phyloP scores from a whole-genome alignment of 169 alveolate species.

The Plasmodium gonderi region DNA sequence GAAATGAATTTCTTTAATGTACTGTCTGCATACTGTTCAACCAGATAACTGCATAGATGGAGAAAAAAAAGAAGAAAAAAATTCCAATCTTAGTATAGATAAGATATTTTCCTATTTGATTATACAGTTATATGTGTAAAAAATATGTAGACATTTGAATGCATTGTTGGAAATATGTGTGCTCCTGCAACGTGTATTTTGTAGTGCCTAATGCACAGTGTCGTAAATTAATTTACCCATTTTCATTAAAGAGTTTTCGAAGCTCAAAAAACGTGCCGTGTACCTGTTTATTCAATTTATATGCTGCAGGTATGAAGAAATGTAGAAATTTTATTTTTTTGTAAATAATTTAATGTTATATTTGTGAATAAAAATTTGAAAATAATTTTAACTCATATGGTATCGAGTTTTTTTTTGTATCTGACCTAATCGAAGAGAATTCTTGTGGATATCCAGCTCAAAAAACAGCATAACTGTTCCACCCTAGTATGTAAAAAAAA shows the following conservation, averaged over 20 bases:
- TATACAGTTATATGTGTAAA: no score
- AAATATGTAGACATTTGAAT: no score
- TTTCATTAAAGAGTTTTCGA: conserved; percentile 26
- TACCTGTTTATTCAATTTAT: conserved; percentile 5
- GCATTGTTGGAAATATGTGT: no score
- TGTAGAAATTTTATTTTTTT: not conserved
- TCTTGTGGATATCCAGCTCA: conserved; percentile 20
- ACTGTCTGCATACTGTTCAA: conserved; percentile 2
- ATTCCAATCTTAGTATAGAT: not conserved
- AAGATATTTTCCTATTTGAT: no score
- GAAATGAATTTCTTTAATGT: conserved; percentile 27
- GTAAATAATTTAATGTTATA: not conserved
- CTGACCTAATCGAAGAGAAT: conserved; percentile 12
- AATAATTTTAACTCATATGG: not conserved
- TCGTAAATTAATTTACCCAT: conserved; percentile 49
- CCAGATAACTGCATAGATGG: not conserved
- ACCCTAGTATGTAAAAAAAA: conserved; percentile 4
- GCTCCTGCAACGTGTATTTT: no score
- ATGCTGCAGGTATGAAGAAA: conserved; percentile 2
- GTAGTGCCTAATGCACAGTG: no score
- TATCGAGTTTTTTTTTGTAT: conserved; percentile 2
- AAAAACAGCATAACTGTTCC: conserved; percentile 8
- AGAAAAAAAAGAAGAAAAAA: not conserved
- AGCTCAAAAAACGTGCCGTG: conserved; percentile 32
- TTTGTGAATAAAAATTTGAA: not conserved